phyloP scores from a whole-genome alignment of 2,329 filamentous ascomycete species.

The Fusarium armeniacum region DNA sequence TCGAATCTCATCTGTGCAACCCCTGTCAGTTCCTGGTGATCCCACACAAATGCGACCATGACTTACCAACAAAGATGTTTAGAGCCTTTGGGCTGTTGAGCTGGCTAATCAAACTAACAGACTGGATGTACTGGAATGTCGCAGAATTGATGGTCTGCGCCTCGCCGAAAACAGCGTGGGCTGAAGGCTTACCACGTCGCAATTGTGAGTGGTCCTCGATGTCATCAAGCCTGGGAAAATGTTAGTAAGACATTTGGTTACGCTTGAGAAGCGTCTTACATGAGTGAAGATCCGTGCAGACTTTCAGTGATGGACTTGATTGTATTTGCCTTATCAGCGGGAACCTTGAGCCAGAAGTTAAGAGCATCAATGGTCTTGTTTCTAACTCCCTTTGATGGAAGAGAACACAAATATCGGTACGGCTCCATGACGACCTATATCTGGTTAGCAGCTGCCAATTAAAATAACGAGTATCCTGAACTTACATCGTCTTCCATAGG shows the following conservation, averaged over 20 bases:
- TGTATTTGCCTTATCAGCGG: accelerated
- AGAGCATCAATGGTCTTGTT: conserved; percentile 5
- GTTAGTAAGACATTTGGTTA: accelerated
- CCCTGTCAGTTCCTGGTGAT: neutral
- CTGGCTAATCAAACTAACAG: neutral
- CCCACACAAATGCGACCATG: neutral
- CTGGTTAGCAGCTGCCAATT: accelerated
- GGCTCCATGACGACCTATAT: conserved; percentile 4
- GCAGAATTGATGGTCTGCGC: conserved; percentile 24
- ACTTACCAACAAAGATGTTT: neutral
- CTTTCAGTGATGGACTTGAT: conserved; percentile 3
- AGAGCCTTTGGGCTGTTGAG: neutral
- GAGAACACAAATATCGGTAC: neutral
- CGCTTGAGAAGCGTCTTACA: accelerated
- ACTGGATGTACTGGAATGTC: conserved; percentile 4
- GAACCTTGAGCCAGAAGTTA: conserved; percentile 5
- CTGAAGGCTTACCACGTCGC: conserved; percentile 17
- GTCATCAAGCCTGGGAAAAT: conserved; percentile 10
- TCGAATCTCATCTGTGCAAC: neutral
- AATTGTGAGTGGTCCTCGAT: conserved; percentile 15
- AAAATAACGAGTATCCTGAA: accelerated
- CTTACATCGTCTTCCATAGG: neutral
- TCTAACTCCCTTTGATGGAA: conserved; percentile 6
- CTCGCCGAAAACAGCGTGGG: conserved; percentile 11
- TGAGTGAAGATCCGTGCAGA: conserved; percentile 19